Base-by-base conservation (phyloP, 345 rosid species). In the Eucalyptus cloeziana region DNA sequence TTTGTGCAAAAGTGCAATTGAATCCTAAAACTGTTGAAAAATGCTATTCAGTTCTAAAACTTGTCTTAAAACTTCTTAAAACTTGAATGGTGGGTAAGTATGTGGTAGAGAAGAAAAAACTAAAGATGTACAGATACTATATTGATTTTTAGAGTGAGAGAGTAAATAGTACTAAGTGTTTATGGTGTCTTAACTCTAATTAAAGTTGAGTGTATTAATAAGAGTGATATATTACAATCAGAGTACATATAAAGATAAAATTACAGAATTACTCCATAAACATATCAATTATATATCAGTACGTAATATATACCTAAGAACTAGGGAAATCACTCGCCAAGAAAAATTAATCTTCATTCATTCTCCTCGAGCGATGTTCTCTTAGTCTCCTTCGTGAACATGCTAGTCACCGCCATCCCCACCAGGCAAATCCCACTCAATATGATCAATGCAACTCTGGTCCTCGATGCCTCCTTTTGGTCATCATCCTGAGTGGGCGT, bases 311-410 rank as follows among this genome's bases (percentile, higher is more conserved):
- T 21, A 47, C 21, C 10, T n/a, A 5, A 86, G 79, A 67, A 31
- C 22, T 31, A 16, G 6, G 79, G 52, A 49, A 37, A 56, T n/a
- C 10, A 51, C 43, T 86, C 10, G 13, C 87, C 54, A 10, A 7
- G 87, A 86, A n/a, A 69, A 17, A 8, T 30, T 56, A n/a, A 86
- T 49, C 88, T 30, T 54, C 69, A 89, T 60, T 96, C 98, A 51
- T 95, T 95, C 47, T 95, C 98, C 87, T 96, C 98, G 22, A 95
- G 88, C 11, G 98, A 95, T 81, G 94, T 93, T 43, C 99, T 95
- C 95, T 90, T 94, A 8, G 99, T 96, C 90, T 95, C 99, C 6
- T 89, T 89, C 3, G 95, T 93, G 86, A 93, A 92, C 45, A 94
- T 88, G 50, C 85, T 95, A 5, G 95, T 96, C 51, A 92, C 92